These are phyloP conservation scores for Ophiognomonia clavigignenti-juglandacearum DNA, from an alignment of 2,329 filamentous ascomycete genomes.

Conservation along the genomic window DNA sequence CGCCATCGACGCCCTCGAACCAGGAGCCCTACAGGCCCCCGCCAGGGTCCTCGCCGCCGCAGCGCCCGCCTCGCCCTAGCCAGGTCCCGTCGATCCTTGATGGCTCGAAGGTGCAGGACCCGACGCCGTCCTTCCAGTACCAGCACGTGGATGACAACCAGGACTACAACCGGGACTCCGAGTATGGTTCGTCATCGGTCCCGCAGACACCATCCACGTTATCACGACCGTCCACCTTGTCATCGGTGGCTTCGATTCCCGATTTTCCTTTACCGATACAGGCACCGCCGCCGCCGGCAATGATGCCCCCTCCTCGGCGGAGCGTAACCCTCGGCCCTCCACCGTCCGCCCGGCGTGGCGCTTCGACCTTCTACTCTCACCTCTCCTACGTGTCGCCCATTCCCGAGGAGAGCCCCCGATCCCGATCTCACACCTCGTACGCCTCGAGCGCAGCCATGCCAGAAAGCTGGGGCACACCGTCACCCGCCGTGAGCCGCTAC, in stretches of 20 bases:
- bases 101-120: constrained; percentile 49
- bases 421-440: constrained; percentile 57
- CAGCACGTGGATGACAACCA: constrained; percentile 29
- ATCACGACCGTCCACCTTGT: constrained; percentile 49
- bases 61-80: constrained; percentile 56
- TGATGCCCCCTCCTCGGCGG: constrained; percentile 32
- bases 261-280: constrained; percentile 49
- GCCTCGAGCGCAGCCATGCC: constrained; percentile 71
- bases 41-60: constrained; percentile 47
- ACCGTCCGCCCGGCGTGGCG: constrained; percentile 54
- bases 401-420: constrained; percentile 61
- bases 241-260: constrained; percentile 52
- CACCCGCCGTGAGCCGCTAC: constrained; percentile 34
- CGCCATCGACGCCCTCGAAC: constrained; percentile 27
- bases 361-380: constrained; percentile 61
- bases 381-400: constrained; percentile 69
- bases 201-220: constrained; percentile 44
- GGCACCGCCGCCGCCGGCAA: constrained; percentile 21
- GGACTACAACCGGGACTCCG: constrained; percentile 28
- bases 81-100: constrained; percentile 55
- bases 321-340: constrained; percentile 55
- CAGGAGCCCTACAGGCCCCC: constrained; percentile 45
- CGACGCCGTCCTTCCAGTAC: constrained; percentile 49
- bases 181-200: constrained; percentile 29
- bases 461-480: constrained; percentile 56